Conservation (phyloP, 108 stramenopile genomes). For the Hondaea fermentalgiana region DNA sequence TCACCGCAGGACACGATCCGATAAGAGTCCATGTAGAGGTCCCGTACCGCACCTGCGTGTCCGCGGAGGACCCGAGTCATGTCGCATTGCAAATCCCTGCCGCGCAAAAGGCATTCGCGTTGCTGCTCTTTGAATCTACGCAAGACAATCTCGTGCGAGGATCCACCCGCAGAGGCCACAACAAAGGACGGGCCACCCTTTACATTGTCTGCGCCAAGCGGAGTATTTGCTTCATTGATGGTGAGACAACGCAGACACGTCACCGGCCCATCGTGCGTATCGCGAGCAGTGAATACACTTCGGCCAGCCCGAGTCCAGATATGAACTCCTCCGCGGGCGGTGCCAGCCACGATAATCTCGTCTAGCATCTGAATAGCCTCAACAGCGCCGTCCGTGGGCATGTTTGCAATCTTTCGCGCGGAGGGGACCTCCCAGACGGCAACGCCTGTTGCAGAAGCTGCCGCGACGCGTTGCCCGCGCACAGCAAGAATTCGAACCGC, state of each 20-base stretch:
- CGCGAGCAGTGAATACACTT: not conserved
- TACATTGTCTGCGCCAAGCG: not conserved
- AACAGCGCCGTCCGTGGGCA: not conserved
- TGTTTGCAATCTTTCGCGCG: not conserved
- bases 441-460: not conserved
- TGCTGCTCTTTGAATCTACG: not conserved
- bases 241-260: not conserved
- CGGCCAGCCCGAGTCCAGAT: not conserved
- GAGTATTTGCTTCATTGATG: not conserved
- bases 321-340: not conserved
- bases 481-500: not conserved
- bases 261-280: not conserved
- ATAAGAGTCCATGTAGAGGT: not conserved
- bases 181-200: not conserved
- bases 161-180: not conserved
- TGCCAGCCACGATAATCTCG: not conserved
- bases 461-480: not conserved
- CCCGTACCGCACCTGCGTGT: not conserved
- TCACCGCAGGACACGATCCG: not conserved
- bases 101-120: not conserved
- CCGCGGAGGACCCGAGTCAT: not conserved
- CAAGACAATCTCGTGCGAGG: not conserved
- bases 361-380: not conserved
- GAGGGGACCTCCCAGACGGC: not conserved
- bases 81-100: not conserved